Base-by-base conservation (phyloP, 2,329 filamentous ascomycete genomes). In the Myriosclerotinia duriaeana region DNA sequence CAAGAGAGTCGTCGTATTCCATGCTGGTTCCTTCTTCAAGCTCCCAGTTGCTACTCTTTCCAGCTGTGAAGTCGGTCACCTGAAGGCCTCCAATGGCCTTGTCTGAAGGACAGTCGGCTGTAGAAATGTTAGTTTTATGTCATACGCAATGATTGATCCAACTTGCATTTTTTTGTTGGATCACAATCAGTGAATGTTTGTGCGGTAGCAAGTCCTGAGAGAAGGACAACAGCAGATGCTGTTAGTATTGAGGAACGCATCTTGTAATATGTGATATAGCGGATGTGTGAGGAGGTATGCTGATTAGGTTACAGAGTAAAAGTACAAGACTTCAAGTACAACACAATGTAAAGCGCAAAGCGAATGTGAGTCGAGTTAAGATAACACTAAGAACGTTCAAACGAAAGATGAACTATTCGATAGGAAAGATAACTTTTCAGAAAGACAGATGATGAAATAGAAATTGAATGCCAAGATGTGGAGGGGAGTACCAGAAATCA, bases 1-100 rank as follows among this genome's bases (percentile, higher is more conserved):
- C 83, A 26, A 79, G 76, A 11, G 76, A 59, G 42, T 68, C 73
- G 67, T 80, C 69, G 61, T 78, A 76, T 66, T 76, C 74, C 68
- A 80, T 77, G 34, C 74, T 75, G 6, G 78, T 81, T 61, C 84
- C 80, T 67, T 76, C 76, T 55, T 85, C 84, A 12, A 84, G 78
- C 0, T 81, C 85, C 77, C 89, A 91, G 71, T 85, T 82, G 67
- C 73, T 76, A 69, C 78, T 75, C 52, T 74, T 74, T 53, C 78
- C 80, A 38, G 75, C 73, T 52, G 77, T 80, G 74, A 82, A 83
- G 70, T 82, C 79, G 66, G 78, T 78, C 42, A 76, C 73, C 69
- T 78, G 75, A 38, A 71, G 78, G 55, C 74, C 74, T 55, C 78
- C 76, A 65, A 81, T 76, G 66, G 79, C 80, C 15, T 78, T 75